phyloP scores from a whole-genome alignment of 1,284 basidiomycete species.

The Neotropicomus parvogracilis region DNA sequence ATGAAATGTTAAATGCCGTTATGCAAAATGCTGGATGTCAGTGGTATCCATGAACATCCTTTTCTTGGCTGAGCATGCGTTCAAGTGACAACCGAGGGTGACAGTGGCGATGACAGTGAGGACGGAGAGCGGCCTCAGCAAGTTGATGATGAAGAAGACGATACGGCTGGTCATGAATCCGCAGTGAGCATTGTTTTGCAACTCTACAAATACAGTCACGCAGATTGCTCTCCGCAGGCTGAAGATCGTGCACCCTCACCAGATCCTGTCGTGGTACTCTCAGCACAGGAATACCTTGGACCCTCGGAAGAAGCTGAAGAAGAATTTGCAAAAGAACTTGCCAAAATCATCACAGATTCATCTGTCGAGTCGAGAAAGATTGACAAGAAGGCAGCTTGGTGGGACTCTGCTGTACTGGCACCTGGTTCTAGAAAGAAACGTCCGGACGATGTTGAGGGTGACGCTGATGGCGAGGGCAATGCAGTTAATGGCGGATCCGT shows the following conservation, averaged over 20 bases:
- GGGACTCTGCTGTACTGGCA: slow-evolving; percentile 81
- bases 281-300: slow-evolving; percentile 65
- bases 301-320: slow-evolving; percentile 85
- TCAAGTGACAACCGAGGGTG: slow-evolving; percentile 48
- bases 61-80: slow-evolving; percentile 8
- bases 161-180: slow-evolving; percentile 42
- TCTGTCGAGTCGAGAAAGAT: slow-evolving; percentile 80
- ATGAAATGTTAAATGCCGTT: slow-evolving; percentile 77
- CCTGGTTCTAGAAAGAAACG: slow-evolving; percentile 61
- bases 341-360: slow-evolving; percentile 89
- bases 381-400: slow-evolving; percentile 80
- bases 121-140: slow-evolving; percentile 53
- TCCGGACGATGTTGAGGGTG: slow-evolving; percentile 51
- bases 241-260: slow-evolving; percentile 71
- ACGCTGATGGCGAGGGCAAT: slow-evolving; percentile 39
- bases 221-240: slow-evolving; percentile 37
- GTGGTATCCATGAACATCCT: slow-evolving; percentile 18
- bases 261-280: slow-evolving; percentile 69
- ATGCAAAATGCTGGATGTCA: slow-evolving; percentile 58
- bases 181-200: slow-evolving; percentile 41
- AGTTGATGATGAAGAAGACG: slow-evolving; percentile 56
- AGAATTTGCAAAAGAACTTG: slow-evolving; percentile 93
- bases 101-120: slow-evolving; percentile 70
- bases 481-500: slow-evolving; percentile 41
- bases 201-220: not conserved